Evolutionary conservation across 768 basidiomycete species (phyloP), one percentile per base, ranked within the genome.

Genomic region (Boletus huronensis): DNA sequence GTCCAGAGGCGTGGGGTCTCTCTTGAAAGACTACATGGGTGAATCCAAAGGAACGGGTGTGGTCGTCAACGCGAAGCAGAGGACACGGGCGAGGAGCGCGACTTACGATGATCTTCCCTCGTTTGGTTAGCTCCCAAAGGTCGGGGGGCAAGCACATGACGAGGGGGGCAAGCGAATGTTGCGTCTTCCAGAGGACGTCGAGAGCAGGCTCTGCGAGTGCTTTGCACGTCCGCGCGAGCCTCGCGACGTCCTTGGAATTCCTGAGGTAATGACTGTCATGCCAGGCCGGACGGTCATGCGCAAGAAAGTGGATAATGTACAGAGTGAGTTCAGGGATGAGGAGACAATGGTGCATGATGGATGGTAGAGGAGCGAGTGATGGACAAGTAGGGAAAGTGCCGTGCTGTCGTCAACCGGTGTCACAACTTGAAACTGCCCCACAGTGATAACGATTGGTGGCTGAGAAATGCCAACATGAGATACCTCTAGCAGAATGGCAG

Each of bases 131-230:
- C 28, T 64, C 55, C 69, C 70, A 70, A 3, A 61, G 23, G 45
- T 64, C 56, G n/a, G 50, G 9, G 11, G 69, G 64, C 6, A 70
- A 44, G 21, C 66, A 70, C 66, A 68, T 66, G 48, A 68, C 44
- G 11, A 70, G 61, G 0, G 70, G 69, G 23, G 57, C 56, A 8
- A 70, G 56, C 6, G 69, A 67, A 50, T 66, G 64, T 42, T 70
- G 69, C 2, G 61, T 68, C 41, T 23, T 48, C 69, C 69, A 70
- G 34, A 70, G 69, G 29, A 68, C 53, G 41, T 70, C 70, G 23
- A 70, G 59, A n/a, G 68, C 62, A 4, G 61, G 65, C 19, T 66
- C 70, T 41, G 59, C 54, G 42, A 70, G 60, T 23, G 53, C 35
- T 25, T 62, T 70, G 45, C 70, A 70, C 3, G 70, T 70, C 52